Evolutionary conservation across 352 stramenopile species (phyloP).

Genomic region (Pythium folliculosum): DNA sequence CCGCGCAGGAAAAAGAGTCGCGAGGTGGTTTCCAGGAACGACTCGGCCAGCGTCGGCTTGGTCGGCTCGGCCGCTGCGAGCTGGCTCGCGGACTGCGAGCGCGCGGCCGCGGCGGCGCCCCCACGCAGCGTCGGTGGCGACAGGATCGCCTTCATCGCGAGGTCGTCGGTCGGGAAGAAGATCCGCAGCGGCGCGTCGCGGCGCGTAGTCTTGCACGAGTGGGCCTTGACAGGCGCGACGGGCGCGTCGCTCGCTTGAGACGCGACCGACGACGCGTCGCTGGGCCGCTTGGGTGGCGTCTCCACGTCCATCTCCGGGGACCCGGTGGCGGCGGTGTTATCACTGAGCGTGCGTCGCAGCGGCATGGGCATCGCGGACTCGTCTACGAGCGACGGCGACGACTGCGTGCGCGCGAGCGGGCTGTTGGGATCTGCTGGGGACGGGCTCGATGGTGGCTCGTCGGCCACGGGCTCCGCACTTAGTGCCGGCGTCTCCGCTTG

Average conservation of each 20-base stretch:
- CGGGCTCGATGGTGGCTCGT: background rate
- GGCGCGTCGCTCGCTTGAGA: background rate
- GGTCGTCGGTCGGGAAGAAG: slow-evolving; percentile 52
- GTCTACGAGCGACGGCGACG: slow-evolving; percentile 14
- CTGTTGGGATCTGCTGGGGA: background rate
- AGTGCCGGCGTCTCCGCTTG: background rate
- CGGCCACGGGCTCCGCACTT: background rate
- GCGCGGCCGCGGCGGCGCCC: background rate
- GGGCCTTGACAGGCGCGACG: slow-evolving; percentile 9
- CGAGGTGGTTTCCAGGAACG: slow-evolving; percentile 26
- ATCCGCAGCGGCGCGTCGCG: slow-evolving; percentile 37
- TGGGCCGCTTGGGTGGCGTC: background rate
- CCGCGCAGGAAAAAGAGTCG: slow-evolving; percentile 26
- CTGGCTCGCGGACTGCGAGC: background rate
- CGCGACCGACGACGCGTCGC: slow-evolving; percentile 10
- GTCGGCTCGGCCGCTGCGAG: background rate
- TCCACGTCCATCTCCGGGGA: background rate
- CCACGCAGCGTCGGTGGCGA: slow-evolving; percentile 34
- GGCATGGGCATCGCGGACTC: background rate
- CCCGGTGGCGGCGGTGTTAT: background rate
- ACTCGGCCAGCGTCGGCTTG: slow-evolving; percentile 22
- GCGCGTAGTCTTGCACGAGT: slow-evolving; percentile 10
- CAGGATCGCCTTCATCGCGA: slow-evolving; percentile 60
- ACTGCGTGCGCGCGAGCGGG: slow-evolving; percentile 12
- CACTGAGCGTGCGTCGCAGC: background rate